Percentiles rank a stretch among this genome's conserved stretches.
phyloP scores from a whole-genome alignment of 2,329 filamentous ascomycete genomes.

The Oidium heveae region DNA sequence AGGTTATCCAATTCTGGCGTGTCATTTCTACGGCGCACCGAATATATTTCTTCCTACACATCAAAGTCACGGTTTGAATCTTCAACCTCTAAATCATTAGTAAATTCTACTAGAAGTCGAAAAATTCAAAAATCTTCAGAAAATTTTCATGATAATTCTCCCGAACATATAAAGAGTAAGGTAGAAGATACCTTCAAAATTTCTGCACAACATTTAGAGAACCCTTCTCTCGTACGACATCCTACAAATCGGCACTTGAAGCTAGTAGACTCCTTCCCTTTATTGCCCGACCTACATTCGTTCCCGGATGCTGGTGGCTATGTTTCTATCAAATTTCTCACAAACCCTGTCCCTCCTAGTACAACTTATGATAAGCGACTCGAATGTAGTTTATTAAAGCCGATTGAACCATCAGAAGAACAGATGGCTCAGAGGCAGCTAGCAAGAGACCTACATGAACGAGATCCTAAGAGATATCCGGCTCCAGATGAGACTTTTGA shows the following conservation, averaged over 20 bases:
- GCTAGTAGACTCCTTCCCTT: constrained; percentile 31
- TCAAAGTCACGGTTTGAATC: constrained; percentile 24
- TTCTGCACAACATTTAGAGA: constrained; percentile 27
- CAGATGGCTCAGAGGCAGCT: constrained; percentile 24
- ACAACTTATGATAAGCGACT: constrained; percentile 33
- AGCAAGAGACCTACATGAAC: constrained; percentile 26
- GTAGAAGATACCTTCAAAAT: constrained; percentile 35
- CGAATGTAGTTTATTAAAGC: constrained; percentile 33
- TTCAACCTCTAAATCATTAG: constrained; percentile 25
- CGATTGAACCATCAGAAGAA: constrained; percentile 27
- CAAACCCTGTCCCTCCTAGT: constrained; percentile 31
- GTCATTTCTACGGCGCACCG: constrained; percentile 83
- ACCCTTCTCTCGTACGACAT: constrained; percentile 28
- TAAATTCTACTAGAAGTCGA: constrained; percentile 16
- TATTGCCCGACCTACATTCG: constrained; percentile 40
- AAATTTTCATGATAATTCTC: constrained; percentile 29
- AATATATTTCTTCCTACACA: constrained; percentile 56
- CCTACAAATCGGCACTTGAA: constrained; percentile 27
- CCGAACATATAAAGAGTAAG: constrained; percentile 40
- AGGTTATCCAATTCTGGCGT: constrained; percentile 53
- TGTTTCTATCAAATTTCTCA: constrained; percentile 42
- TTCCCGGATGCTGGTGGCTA: constrained; percentile 46
- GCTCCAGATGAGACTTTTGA: constrained; percentile 32
- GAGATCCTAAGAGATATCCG: constrained; percentile 28
- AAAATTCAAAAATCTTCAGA: constrained; percentile 20